Percentiles rank a stretch among this genome's conserved stretches.
Conservation (phyloP, 139 green algal species). For the Pseudopediastrum boryanum region DNA sequence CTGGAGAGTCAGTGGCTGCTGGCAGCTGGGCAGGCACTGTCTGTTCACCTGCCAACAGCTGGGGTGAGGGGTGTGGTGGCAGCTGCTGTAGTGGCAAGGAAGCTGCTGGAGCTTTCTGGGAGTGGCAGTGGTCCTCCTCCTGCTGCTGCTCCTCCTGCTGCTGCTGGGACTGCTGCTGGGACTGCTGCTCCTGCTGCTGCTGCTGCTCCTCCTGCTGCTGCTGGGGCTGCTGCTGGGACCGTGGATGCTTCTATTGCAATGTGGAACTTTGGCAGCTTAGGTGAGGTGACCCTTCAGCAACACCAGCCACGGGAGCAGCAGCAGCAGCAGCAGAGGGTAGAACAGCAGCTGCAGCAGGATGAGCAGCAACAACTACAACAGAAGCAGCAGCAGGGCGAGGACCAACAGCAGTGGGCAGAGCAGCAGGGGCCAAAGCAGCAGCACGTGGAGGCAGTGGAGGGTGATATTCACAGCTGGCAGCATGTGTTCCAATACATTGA, state of each 20-base stretch:
- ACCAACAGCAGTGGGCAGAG: too few relatives aligned
- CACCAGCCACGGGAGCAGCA: not conserved
- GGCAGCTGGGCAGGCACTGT: not conserved
- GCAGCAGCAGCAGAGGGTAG: too few relatives aligned
- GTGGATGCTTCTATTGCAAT: not conserved
- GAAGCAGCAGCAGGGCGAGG: too few relatives aligned
- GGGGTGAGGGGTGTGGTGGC: not conserved
- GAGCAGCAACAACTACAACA: too few relatives aligned
- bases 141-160: not conserved
- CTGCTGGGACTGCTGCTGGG: not conserved
- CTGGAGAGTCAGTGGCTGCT: not conserved
- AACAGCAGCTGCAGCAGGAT: too few relatives aligned
- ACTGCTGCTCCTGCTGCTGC: not conserved
- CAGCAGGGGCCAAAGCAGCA: too few relatives aligned
- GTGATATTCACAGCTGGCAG: too few relatives aligned
- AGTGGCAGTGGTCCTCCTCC: not conserved
- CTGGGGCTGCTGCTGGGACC: not conserved
- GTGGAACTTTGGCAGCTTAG: not conserved
- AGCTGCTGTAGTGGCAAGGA: not conserved
- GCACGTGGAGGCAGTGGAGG: too few relatives aligned
- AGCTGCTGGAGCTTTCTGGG: not conserved
- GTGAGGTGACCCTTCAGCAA: slow-evolving; percentile 5
- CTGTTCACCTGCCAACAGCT: not conserved
- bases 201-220: not conserved
- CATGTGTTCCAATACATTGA: too few relatives aligned